Percentiles rank a stretch among this genome's conserved stretches.
Conservation (phyloP, 495 filamentous ascomycete species). For the Neurospora sp. region DNA sequence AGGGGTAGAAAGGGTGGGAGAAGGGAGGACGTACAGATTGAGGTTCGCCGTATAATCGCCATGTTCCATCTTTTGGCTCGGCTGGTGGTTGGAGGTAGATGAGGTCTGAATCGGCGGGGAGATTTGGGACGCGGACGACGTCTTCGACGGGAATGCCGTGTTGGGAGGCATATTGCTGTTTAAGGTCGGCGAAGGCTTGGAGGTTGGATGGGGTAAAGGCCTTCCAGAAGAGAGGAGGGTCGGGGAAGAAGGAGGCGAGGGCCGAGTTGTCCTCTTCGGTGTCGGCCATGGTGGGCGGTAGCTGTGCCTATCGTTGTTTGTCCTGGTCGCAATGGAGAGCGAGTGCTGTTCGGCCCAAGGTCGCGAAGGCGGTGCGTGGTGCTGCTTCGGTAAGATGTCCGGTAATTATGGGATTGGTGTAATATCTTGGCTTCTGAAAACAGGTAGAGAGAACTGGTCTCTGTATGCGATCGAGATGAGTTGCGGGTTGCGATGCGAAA, state of each 20-base stretch:
- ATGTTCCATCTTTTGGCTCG: conserved; percentile 59
- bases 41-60: conserved; percentile 60
- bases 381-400: not conserved
- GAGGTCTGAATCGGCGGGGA: conserved; percentile 54
- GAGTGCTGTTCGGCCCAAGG: not conserved
- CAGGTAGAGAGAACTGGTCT: not conserved
- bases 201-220: conserved; percentile 76
- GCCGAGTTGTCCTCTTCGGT: conserved; percentile 27
- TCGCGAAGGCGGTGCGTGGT: not conserved
- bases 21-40: conserved; percentile 47
- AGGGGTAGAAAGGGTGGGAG: too few relatives aligned
- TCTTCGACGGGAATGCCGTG: conserved; percentile 22
- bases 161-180: conserved; percentile 26
- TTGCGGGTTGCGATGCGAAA: not conserved
- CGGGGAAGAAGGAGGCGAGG: conserved; percentile 48
- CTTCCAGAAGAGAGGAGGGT: conserved; percentile 84
- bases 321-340: not conserved
- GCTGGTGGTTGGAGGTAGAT: conserved; percentile 72
- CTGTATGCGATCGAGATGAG: not conserved
- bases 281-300: conserved; percentile 19
- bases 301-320: not conserved
- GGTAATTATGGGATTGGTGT: not conserved
- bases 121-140: conserved; percentile 36
- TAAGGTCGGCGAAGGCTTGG: conserved; percentile 48
- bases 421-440: not conserved